Evolutionary conservation across 305 asterid genomes (phyloP), one percentile per base, ranked within the genome.

Genomic region (Salvia sclarea): DNA sequence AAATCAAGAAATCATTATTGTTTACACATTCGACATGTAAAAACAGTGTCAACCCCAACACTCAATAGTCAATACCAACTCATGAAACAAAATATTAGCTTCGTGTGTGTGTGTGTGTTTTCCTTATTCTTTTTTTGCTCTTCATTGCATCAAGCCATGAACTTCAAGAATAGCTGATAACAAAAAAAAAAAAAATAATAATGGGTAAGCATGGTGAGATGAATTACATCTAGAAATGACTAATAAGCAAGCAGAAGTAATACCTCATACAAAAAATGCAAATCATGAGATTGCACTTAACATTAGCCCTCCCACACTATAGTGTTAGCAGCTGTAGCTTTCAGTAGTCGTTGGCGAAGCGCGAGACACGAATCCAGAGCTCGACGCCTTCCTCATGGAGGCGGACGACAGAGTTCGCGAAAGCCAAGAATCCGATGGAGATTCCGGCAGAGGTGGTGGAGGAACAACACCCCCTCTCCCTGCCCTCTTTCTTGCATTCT

Each of bases 401-500:
- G 88, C 65, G 30, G 91, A 75, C 64, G 88, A 88, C 73, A 89
- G 73, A 30, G 95, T 81, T 21, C 95, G 88, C 45, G 67, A 75
- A 33, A 90, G 93, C 96, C 96, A 90, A 14, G 96, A 90, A 77
- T 90, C 96, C 2, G 95, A 80, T 25, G 95, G 95, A 68, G 93
- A 85, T 76, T 76, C 80, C 2, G 90, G 95, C 49, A 88, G 82
- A 20, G 61, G 61, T 8, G 95, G 87, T 25, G 92, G 90, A 37
- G 89, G 84, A 59, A 54, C 71, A 0, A 69, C 60, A 61, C 67
- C 69, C 53, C 59, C 61, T 65, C 72, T 79, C 55, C 61, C 37
- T 71, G 55, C 69, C 66, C 52, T 71, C 66, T 61, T 24, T 63
- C 61, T 70, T 57, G 25, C 52, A 45, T 66, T 66, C 49, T 24